Evolutionary conservation across 2,329 filamentous ascomycete species (phyloP).

Genomic region (Monilinia aucupariae): DNA sequence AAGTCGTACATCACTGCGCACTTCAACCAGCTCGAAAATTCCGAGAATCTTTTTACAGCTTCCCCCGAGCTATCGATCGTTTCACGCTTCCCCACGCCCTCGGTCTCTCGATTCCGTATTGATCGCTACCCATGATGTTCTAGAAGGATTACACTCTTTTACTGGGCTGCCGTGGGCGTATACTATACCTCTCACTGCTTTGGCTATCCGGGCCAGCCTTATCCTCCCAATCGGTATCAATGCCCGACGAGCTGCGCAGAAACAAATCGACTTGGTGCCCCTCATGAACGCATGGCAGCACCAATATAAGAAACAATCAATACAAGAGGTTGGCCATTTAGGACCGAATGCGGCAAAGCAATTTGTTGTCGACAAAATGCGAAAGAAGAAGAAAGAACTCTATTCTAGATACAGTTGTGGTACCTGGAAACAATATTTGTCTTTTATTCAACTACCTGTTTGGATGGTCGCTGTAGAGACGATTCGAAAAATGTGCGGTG

Average conservation of each 20-base stretch:
- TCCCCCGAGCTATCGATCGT: constrained; percentile 38
- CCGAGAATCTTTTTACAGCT: constrained; percentile 23
- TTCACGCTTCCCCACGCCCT: constrained; percentile 44
- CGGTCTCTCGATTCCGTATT: constrained; percentile 41
- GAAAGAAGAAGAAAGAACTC: constrained; percentile 32
- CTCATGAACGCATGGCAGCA: constrained; percentile 38
- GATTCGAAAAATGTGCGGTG: constrained; percentile 43
- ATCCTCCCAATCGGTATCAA: constrained; percentile 44
- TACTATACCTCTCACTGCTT: constrained; percentile 49
- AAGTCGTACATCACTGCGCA: background rate
- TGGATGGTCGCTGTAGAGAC: constrained; percentile 45
- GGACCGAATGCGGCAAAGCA: constrained; percentile 24
- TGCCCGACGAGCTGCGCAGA: constrained; percentile 37
- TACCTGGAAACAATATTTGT: constrained; percentile 34
- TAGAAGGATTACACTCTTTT: constrained; percentile 46
- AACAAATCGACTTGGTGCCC: constrained; percentile 41
- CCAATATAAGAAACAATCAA: constrained; percentile 29
- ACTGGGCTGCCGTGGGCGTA: constrained; percentile 48
- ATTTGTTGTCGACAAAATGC: constrained; percentile 24
- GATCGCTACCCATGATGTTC: constrained; percentile 41
- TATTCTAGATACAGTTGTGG: constrained; percentile 36
- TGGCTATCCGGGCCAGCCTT: constrained; percentile 44
- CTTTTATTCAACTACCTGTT: constrained; percentile 41
- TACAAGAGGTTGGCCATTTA: constrained; percentile 27
- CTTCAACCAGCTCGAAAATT: background rate